Conservation (phyloP, 306 rosid species). For the Prunus armeniaca region DNA sequence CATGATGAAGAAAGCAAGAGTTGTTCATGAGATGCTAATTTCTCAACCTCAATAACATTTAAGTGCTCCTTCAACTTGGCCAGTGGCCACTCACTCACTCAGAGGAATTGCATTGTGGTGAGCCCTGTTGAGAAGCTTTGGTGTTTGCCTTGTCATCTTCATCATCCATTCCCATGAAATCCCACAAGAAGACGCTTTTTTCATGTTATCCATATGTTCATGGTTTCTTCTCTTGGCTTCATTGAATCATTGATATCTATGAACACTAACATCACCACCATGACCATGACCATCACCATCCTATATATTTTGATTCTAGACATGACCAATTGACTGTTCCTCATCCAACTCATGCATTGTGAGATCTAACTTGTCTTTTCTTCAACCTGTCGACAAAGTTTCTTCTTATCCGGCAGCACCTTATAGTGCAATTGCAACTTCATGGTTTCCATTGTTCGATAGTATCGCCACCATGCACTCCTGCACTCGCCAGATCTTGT, state of each 20-base stretch:
- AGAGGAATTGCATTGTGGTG: slow-evolving; percentile 26
- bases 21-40: background rate
- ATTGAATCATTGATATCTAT: slow-evolving; percentile 16
- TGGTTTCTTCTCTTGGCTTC: background rate
- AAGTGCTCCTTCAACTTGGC: slow-evolving; percentile 51
- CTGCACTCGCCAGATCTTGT: too few species aligned
- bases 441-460: too few species aligned
- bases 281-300: background rate
- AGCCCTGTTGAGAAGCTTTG: slow-evolving; percentile 21
- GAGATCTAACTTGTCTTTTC: slow-evolving; percentile 30
- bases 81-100: slow-evolving; percentile 27
- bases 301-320: slow-evolving; percentile 15
- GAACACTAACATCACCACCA: slow-evolving; percentile 24
- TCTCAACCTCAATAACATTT: background rate
- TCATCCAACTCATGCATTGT: slow-evolving; percentile 9
- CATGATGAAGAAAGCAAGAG: background rate
- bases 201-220: slow-evolving; percentile 30
- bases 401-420: background rate
- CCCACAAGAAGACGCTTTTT: background rate
- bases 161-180: slow-evolving; percentile 12
- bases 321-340: slow-evolving; percentile 29
- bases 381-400: background rate
- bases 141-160: slow-evolving; percentile 35
- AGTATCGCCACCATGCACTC: too few species aligned
- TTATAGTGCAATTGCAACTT: too few species aligned